Evolutionary conservation across 2,329 filamentous ascomycete species (phyloP).

Genomic region (Hymenoscyphus linearis): DNA sequence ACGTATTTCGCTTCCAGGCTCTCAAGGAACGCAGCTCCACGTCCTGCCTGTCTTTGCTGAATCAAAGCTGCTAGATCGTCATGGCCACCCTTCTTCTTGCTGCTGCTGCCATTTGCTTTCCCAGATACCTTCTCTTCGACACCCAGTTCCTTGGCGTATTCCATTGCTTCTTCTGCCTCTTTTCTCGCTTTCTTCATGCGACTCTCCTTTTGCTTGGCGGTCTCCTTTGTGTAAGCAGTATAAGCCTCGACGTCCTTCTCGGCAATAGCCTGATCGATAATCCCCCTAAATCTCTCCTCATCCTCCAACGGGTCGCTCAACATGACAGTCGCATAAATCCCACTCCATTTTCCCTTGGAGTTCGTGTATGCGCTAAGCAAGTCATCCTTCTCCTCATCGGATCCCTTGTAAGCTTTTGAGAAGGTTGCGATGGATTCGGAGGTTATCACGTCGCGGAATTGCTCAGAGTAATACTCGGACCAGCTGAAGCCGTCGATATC

Average conservation of each 20-base stretch:
- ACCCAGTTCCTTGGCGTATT: conserved; percentile 69
- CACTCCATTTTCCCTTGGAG: conserved; percentile 68
- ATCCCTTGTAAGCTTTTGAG: conserved; percentile 72
- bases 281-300: conserved; percentile 74
- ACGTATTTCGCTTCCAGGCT: conserved; percentile 73
- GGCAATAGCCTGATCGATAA: conserved; percentile 77
- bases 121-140: conserved; percentile 66
- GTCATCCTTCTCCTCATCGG: conserved; percentile 77
- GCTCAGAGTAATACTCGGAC: conserved; percentile 81
- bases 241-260: conserved; percentile 61
- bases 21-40: conserved; percentile 61
- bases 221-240: conserved; percentile 67
- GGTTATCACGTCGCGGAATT: conserved; percentile 73
- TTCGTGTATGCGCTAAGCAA: conserved; percentile 71
- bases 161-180: conserved; percentile 68
- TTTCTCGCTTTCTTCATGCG: conserved; percentile 57
- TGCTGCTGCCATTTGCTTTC: conserved; percentile 39
- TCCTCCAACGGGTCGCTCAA: conserved; percentile 78
- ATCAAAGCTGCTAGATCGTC: conserved; percentile 70
- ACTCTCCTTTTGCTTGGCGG: conserved; percentile 55
- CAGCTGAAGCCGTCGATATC: conserved; percentile 83
- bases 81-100: conserved; percentile 36
- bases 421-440: conserved; percentile 71
- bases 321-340: conserved; percentile 79
- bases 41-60: conserved; percentile 60